A percentile compares a stretch with the other conserved stretches of the same genome.
Conservation (phyloP, 2,329 filamentous ascomycete genomes). For the Fusarium fracticaudum region DNA sequence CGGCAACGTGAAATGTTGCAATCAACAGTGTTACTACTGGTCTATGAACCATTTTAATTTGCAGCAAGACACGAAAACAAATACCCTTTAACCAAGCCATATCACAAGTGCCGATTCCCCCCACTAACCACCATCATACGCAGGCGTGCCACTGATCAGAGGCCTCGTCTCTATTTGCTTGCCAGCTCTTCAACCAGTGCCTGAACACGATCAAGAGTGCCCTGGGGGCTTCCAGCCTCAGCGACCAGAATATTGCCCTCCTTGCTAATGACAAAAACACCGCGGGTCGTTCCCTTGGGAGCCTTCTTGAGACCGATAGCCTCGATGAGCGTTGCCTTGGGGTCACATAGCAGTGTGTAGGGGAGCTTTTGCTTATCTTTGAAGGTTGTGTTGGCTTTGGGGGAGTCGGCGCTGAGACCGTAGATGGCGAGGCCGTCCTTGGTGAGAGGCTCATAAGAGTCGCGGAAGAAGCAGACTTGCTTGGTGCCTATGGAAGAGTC, state of each 20-base stretch:
- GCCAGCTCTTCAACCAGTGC: slow-evolving; percentile 67
- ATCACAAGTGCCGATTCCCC: background rate
- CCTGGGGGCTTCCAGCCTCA: slow-evolving; percentile 79
- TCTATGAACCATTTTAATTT: slow-evolving; percentile 7
- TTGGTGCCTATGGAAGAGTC: slow-evolving; percentile 75
- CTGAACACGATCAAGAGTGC: slow-evolving; percentile 80
- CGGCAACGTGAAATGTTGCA: too few relatives aligned
- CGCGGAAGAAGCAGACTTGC: slow-evolving; percentile 93
- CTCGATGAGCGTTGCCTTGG: slow-evolving; percentile 75
- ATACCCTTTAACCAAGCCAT: background rate
- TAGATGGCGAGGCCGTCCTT: slow-evolving; percentile 85
- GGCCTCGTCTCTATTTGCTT: slow-evolving; percentile 29
- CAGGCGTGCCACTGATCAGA: background rate
- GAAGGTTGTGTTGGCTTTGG: slow-evolving; percentile 93
- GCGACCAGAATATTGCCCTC: slow-evolving; percentile 80
- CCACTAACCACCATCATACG: background rate
- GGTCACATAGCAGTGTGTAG: slow-evolving; percentile 89
- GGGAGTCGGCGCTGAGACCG: slow-evolving; percentile 86
- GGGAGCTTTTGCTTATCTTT: slow-evolving; percentile 89
- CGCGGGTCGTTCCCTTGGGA: slow-evolving; percentile 81
- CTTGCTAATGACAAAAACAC: slow-evolving; percentile 89
- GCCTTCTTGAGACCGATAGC: slow-evolving; percentile 92
- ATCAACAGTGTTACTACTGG: background rate
- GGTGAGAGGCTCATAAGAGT: slow-evolving; percentile 80
- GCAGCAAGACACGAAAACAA: background rate